These are phyloP conservation scores for Colletotrichum tropicale DNA, from an alignment of 2,329 filamentous ascomycete species.

Conservation along the genomic window DNA sequence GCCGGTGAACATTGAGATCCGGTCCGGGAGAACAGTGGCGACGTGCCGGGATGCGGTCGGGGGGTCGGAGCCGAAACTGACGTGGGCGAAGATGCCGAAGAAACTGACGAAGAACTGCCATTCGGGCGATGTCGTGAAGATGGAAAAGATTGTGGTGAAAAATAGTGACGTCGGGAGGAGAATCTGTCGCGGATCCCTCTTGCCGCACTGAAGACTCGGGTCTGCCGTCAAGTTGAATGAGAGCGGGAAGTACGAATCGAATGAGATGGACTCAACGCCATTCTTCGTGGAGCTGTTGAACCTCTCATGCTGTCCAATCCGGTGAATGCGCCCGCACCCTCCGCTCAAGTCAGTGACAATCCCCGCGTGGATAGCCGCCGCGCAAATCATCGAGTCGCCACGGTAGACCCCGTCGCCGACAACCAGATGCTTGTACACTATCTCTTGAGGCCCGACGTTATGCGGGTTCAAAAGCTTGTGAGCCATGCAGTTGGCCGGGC, in stretches of 20 bases:
- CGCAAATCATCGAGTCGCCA: slow-evolving; percentile 88
- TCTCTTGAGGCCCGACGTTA: slow-evolving; percentile 73
- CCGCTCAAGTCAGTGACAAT: slow-evolving; percentile 73
- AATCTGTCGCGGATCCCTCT: slow-evolving; percentile 82
- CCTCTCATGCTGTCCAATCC: slow-evolving; percentile 69
- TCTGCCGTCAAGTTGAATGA: slow-evolving; percentile 77
- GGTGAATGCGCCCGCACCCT: slow-evolving; percentile 80
- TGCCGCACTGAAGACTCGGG: slow-evolving; percentile 61
- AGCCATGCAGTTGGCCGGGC: slow-evolving; percentile 73
- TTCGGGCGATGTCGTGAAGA: slow-evolving; percentile 80
- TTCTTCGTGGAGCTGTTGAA: slow-evolving; percentile 70
- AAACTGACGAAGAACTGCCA: slow-evolving; percentile 89
- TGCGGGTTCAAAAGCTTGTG: slow-evolving; percentile 72
- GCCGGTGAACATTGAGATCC: slow-evolving; percentile 42
- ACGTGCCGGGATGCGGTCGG: slow-evolving; percentile 64
- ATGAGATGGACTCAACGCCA: slow-evolving; percentile 77
- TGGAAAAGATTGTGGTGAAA: slow-evolving; percentile 77
- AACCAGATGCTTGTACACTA: slow-evolving; percentile 68
- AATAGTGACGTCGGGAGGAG: slow-evolving; percentile 82
- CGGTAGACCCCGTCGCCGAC: slow-evolving; percentile 80
- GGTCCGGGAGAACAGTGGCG: slow-evolving; percentile 65
- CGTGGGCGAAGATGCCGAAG: slow-evolving; percentile 83
- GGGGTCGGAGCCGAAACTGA: slow-evolving; percentile 87
- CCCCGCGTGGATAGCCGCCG: slow-evolving; percentile 82
- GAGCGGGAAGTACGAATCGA: slow-evolving; percentile 88